Evolutionary conservation across 176 grass and related monocot species (phyloP), one percentile per base, ranked within the genome.

Genomic region (Leersia perrieri): DNA sequence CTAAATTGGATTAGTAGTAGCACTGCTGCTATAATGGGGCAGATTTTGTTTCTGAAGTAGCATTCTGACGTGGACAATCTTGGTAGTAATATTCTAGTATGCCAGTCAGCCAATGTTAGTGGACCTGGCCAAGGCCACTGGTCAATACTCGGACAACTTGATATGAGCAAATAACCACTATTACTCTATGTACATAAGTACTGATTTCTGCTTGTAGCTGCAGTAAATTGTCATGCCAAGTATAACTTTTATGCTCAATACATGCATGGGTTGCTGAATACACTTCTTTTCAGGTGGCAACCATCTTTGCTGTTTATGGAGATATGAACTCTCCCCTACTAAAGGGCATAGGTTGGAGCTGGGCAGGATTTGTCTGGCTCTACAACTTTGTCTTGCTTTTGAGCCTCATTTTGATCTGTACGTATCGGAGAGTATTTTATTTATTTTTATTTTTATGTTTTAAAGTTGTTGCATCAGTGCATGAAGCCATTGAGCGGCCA

Each of bases 251-350:
- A 29, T 62, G 55, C 35, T 40, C 15, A 39, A 3, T 61, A 49
- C 60, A 49, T 49, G 55, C 74, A 63, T 29, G 33, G 33, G 11
- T 76, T 76, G 61, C 55, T 40, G n/a, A 39, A 40, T 39, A n/a
- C 57, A 40, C 23, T 61, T 62, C 34, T 39, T 76, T 61, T 40
- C 55, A 76, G 74, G 74, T 61, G 58, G 23, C 35, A 76, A 76
- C 74, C 10, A 8, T 38, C 39, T n/a, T 40, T 40, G 33, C 55
- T 75, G 55, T 76, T 36, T 76, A 76, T 76, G 73, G 73, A 28
- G 44, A 6, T 16, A 9, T 34, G 45, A 33, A 74, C 53, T 42
- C 15, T 22, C 12, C 25, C 44, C 38, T 45, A 29, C 25, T 25
- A 29, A 71, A 28, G 39, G 68, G 68, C 39, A 26, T 71, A 44